Evolutionary conservation across 805 yeast species (phyloP), one percentile per base, ranked within the genome.

Genomic region (Lachancea quebecensis): DNA sequence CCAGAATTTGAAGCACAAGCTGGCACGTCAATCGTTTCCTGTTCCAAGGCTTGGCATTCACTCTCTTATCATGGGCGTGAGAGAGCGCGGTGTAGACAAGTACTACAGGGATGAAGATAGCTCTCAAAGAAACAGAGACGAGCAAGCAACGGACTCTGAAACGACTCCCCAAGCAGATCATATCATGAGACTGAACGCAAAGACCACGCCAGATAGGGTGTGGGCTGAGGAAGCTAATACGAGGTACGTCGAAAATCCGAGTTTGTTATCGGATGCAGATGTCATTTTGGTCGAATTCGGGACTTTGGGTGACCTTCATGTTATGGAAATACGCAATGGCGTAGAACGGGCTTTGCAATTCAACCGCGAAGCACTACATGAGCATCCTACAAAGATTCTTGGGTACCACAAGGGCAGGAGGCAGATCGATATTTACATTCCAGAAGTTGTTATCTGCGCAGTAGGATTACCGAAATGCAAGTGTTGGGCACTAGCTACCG

Each of bases 11-110:
- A 42, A 39, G 38, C 35, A 36, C 49, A 47, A 57, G 55, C 38
- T 81, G 47, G 68, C 81, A 12, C 63, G 71, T 49, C 46, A 80
- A 18, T 49, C 75, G n/a, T 68, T 74, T 50, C 60, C 68, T 1
- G 56, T 84, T 4, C 93, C 93, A 0, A 68, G 79, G 46, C 55
- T 74, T 25, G 93, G 93, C 1, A 56, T 85, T 0, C 82, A 75
- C 42, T 74, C 89, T 0, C 65, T 82, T 5, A 81, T 84, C 0
- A 73, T 78, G 58, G 85, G 89, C 0, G 62, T 73, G 11, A 68
- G 73, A 43, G 72, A 73, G 38, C 57, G 66, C 16, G 47, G 67
- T 10, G 62, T 44, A 45, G 62, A 52, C 59, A 67, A 55, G 35
- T 56, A 47, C 43, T 44, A 46, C 42, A 48, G 37, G 10, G 50